phyloP scores from a whole-genome alignment of 805 yeast species.

The Wickerhamomyces bovis region DNA sequence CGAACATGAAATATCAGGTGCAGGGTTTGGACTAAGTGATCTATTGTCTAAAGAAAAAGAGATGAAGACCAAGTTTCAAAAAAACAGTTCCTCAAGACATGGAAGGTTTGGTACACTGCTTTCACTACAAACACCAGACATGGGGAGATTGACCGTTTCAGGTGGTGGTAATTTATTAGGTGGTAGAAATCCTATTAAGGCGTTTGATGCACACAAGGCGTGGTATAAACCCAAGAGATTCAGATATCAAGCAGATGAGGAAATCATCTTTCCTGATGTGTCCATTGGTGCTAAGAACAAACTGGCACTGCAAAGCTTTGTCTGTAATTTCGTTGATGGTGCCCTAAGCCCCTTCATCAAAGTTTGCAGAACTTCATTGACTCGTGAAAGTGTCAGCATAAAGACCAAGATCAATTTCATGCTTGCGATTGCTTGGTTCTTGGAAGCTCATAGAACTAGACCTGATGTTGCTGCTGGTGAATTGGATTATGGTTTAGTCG shows the following conservation, averaged over 20 bases:
- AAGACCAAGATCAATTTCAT: slow-evolving; percentile 38
- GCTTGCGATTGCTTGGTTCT: slow-evolving; percentile 66
- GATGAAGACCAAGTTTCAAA: slow-evolving; percentile 41
- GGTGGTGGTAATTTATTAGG: slow-evolving; percentile 62
- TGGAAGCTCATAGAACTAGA: slow-evolving; percentile 52
- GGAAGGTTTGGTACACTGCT: slow-evolving; percentile 86
- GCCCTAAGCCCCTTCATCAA: slow-evolving; percentile 64
- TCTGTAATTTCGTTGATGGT: slow-evolving; percentile 59
- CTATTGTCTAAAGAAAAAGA: slow-evolving; percentile 57
- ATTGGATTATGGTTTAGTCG: slow-evolving; percentile 39
- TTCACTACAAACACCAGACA: slow-evolving; percentile 59
- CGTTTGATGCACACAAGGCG: slow-evolving; percentile 61
- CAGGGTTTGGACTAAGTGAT: slow-evolving; percentile 22
- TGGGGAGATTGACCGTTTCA: slow-evolving; percentile 56
- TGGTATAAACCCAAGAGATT: slow-evolving; percentile 44
- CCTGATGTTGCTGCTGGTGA: slow-evolving; percentile 21
- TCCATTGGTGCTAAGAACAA: slow-evolving; percentile 13
- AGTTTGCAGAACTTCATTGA: slow-evolving; percentile 28
- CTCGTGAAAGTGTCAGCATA: slow-evolving; percentile 36
- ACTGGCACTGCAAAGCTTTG: slow-evolving; percentile 31
- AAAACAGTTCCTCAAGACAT: slow-evolving; percentile 64
- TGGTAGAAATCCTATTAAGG: slow-evolving; percentile 48
- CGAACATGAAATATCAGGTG: neutral
- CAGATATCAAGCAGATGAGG: slow-evolving; percentile 24
- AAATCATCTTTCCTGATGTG: slow-evolving; percentile 25